These are phyloP conservation scores for Neurospora sp. DNA, from an alignment of 495 filamentous ascomycete genomes.

Conservation along the genomic window DNA sequence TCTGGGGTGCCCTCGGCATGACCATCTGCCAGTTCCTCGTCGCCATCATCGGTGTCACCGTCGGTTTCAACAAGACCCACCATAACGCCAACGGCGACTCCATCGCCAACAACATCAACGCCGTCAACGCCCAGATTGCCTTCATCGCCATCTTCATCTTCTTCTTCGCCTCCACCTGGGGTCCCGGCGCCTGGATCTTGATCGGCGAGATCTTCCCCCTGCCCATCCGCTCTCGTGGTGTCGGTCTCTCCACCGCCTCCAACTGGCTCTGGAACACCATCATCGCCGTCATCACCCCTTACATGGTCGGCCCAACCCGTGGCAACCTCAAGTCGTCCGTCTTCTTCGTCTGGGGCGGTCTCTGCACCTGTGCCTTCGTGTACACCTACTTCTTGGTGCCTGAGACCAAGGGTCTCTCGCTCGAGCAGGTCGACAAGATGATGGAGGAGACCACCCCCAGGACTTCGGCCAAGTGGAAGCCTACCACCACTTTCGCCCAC, in stretches of 20 bases:
- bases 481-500: conserved; percentile 55
- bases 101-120: conserved; percentile 44
- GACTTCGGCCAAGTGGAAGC: conserved; percentile 60
- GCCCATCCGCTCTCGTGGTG: conserved; percentile 71
- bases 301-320: conserved; percentile 55
- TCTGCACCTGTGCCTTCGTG: conserved; percentile 54
- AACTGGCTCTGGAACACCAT: conserved; percentile 87
- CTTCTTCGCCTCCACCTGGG: conserved; percentile 75
- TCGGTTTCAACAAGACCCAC: conserved; percentile 33
- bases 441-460: conserved; percentile 72
- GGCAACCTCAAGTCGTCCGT: conserved; percentile 63
- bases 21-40: conserved; percentile 77
- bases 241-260: conserved; percentile 69
- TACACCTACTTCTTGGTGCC: conserved; percentile 74
- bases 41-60: conserved; percentile 60
- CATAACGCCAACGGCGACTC: conserved; percentile 7
- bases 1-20: conserved; percentile 74
- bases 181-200: conserved; percentile 71
- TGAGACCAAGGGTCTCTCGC: conserved; percentile 79
- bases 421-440: conserved; percentile 87
- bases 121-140: conserved; percentile 56
- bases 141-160: conserved; percentile 82
- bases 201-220: conserved; percentile 84
- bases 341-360: conserved; percentile 70
- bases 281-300: conserved; percentile 67